Evolutionary conservation across 306 rosid species (phyloP), one percentile per base, ranked within the genome.

Genomic region (Lathyrus oleraceus): DNA sequence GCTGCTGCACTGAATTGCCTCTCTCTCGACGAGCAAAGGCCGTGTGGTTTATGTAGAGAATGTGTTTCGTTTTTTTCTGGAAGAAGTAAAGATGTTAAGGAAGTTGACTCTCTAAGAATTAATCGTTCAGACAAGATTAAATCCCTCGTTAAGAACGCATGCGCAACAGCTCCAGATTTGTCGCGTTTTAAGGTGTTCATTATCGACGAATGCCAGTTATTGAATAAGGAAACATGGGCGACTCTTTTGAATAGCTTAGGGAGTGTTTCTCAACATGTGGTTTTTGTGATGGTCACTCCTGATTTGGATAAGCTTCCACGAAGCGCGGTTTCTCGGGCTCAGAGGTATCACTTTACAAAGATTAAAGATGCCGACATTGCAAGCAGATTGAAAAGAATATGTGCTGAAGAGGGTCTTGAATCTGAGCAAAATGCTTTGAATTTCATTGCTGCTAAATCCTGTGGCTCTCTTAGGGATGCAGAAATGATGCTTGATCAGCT

Each of bases 401-500:
- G 90, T 70, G 43, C 59, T 27, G 86, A 79, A 75, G 92, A 92
- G 75, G 84, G 89, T 51, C 79, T 89, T 65, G 88, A 89, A 10
- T 87, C 74, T 58, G 96, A 92, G 49, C 90, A 72, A 76, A 89
- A 44, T 70, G 90, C 92, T 45, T 72, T 92, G 77, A 81, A 83
- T 74, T 87, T 87, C 32, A 75, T 92, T 66, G 89, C 96, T 60
- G 56, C 90, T 67, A 92, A 88, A 67, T 89, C 95, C 0, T 81
- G 74, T 61, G 96, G 97, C 56, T 92, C 97, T 28, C 85, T 92
- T 63, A 84, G 97, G 85, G 97, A 89, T 82, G 97, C 96, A 6
- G 96, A 89, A 83, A 89, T 82, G 86, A 86, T 89, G 92, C 90
- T 92, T 72, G 96, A 92, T 81, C 97, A 92, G 69, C 83, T 92